Conservation (phyloP, 2,329 filamentous ascomycete genomes). For the Colletotrichum zoysiae region DNA sequence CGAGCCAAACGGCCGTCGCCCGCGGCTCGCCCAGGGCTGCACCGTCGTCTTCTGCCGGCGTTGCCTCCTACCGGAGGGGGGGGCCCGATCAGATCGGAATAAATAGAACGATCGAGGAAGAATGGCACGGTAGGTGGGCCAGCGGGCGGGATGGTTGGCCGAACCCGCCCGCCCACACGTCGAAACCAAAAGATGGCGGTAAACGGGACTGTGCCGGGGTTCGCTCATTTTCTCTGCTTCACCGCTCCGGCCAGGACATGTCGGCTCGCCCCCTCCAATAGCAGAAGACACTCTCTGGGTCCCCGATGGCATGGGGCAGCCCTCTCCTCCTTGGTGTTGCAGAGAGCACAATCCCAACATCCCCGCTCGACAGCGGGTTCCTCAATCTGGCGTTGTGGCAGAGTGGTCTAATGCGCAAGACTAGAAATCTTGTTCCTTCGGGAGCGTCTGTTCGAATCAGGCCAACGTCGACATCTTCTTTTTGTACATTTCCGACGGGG, state of each 20-base stretch:
- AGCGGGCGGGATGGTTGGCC: not conserved
- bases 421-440: slow-evolving; percentile 42
- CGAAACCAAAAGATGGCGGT: too few species aligned
- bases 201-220: not conserved
- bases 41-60: not conserved
- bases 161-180: not conserved
- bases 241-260: not conserved
- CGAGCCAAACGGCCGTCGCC: not conserved
- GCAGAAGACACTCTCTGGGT: too few species aligned
- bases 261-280: not conserved
- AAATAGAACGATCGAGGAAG: not conserved
- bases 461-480: slow-evolving; percentile 29
- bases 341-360: rapidly evolving
- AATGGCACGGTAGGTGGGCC: not conserved
- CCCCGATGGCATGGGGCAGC: not conserved
- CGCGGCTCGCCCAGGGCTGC: not conserved
- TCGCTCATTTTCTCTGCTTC: not conserved
- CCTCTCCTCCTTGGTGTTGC: not conserved
- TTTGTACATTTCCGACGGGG: not conserved
- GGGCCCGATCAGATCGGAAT: not conserved
- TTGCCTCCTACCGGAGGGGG: not conserved
- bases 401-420: slow-evolving; percentile 42
- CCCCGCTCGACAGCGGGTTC: slow-evolving; percentile 2
- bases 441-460: slow-evolving; percentile 42
- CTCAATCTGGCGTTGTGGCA: slow-evolving; percentile 35